Base-by-base conservation (phyloP, 176 grass and related monocot species). In the Aegilops umbellulata region DNA sequence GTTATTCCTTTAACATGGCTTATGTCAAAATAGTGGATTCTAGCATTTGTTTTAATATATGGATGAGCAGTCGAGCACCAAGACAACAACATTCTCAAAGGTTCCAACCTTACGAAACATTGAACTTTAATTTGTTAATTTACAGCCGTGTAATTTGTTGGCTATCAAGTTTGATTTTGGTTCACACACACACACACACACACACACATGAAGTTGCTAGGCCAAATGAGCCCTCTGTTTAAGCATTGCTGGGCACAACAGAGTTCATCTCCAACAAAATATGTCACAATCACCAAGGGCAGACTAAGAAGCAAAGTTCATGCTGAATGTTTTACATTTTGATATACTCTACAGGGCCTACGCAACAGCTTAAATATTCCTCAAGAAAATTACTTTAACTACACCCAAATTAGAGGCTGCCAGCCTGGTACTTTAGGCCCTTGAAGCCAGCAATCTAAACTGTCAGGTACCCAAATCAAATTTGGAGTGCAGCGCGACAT, bases 351-450 rank as follows among this genome's bases (percentile, higher is more conserved):
- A 67, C 72, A 27, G 62, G 68, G 19, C 49, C 16, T 82, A 69
- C 7, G 16, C n/a, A 65, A 22, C 8, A n/a, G 15, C 38, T 86
- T 71, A 90, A 51, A 46, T 69, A 89, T 61, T 70, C 61, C 10
- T 77, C 2, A 23, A 61, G 23, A 73, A 51, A 63, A 39, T 19
- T 76, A 74, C 42, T 39, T 11, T 66, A 74, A 29, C 77, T 46
- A 30, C 34, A 7, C 7, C 0, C 7, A 62, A 74, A 79, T 83
- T 61, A 65, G 3, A 3, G 0, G 22, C n/a, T n/a, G 10, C 10
- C 42, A 68, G 65, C 16, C 24, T 83, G 57, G 73, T 53, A 81
- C 20, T 57, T 80, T 46, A 68, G 9, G 34, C 49, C 6, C 3
- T 69, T 55, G 38, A 86, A 79, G 74, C 25, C 24, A 60, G 8